These are phyloP conservation scores for Cronartium quercuum DNA, from an alignment of 1,284 basidiomycete genomes.

Conservation along the genomic window DNA sequence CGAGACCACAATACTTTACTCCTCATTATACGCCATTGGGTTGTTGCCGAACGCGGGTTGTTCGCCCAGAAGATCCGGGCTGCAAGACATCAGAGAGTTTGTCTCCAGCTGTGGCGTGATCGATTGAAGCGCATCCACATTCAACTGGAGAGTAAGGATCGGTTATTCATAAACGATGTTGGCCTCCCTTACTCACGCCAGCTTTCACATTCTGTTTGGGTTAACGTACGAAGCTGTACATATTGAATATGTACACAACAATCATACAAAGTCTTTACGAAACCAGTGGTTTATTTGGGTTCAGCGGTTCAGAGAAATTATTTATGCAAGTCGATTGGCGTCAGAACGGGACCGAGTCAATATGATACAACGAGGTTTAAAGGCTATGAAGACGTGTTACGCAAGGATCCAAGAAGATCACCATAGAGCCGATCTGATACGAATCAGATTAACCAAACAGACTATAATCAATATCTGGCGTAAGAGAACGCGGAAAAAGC, in stretches of 20 bases:
- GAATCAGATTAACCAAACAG: constrained; percentile 1
- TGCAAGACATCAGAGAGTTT: not conserved
- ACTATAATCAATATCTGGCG: constrained; percentile 3
- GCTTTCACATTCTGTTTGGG: not conserved
- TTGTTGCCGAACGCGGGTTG: not conserved
- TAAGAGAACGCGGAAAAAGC: constrained; percentile 8
- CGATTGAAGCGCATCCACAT: not conserved
- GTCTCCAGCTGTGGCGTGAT: not conserved
- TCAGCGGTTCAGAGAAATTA: not conserved
- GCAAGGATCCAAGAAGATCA: not conserved
- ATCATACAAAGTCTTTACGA: not conserved
- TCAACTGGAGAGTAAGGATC: not conserved
- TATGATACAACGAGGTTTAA: not conserved
- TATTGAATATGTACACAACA: not conserved
- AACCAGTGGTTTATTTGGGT: not conserved
- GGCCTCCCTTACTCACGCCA: not conserved
- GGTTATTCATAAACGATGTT: not conserved
- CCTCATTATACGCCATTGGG: not conserved
- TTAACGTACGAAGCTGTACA: not conserved
- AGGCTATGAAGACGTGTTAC: not conserved
- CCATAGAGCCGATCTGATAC: not conserved
- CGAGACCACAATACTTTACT: not conserved
- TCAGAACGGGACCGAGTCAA: not conserved
- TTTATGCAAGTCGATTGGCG: not conserved
- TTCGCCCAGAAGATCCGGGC: not conserved